phyloP scores from a whole-genome alignment of 2,329 filamentous ascomycete species.

The Cladosporium colombiae region DNA sequence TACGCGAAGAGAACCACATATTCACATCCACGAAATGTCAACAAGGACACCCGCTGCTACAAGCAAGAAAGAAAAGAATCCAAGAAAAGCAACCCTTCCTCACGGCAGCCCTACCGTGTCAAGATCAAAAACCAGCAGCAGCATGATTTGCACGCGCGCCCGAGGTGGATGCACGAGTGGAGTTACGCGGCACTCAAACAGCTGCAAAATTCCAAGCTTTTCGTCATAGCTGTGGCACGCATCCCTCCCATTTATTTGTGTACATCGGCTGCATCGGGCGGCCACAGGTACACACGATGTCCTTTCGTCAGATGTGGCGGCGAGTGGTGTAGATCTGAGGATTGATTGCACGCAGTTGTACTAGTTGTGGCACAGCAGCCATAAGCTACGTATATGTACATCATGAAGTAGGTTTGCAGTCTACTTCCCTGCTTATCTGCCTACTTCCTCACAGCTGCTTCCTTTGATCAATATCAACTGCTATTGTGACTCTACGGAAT shows the following conservation, averaged over 20 bases:
- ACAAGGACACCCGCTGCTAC: background rate
- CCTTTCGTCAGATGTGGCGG: background rate
- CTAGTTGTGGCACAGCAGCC: background rate
- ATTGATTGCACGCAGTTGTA: background rate
- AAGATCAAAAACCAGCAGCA: background rate
- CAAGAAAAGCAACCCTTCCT: background rate
- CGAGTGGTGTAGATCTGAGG: background rate
- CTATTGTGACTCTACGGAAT: too few relatives aligned
- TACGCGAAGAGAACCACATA: background rate
- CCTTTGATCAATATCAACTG: background rate
- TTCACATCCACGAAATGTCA: background rate
- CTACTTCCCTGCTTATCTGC: background rate
- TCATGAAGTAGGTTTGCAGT: background rate
- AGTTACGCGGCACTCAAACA: background rate
- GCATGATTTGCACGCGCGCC: slow-evolving; percentile 1
- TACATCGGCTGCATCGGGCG: background rate
- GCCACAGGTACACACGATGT: background rate
- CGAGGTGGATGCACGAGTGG: background rate
- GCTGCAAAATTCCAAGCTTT: background rate
- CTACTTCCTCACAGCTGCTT: background rate
- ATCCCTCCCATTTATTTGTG: background rate
- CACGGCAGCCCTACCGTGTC: background rate
- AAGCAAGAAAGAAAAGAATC: background rate
- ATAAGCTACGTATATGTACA: background rate
- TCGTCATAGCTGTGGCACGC: slow-evolving; percentile 8